Evolutionary conservation across 2,329 filamentous ascomycete genomes (phyloP).

Genomic region (Geosmithia putterillii): DNA sequence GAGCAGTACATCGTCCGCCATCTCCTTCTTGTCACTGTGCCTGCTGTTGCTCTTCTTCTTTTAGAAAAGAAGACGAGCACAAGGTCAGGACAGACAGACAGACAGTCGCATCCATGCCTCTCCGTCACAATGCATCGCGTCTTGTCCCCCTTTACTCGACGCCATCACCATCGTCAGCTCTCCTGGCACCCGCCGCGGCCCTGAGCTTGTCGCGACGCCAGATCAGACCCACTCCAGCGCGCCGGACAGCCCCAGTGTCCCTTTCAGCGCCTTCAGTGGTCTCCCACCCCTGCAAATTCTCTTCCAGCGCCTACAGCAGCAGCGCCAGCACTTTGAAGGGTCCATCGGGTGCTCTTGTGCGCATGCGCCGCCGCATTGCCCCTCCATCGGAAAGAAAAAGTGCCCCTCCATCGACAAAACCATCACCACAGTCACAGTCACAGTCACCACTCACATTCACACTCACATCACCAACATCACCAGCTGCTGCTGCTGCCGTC

Average conservation of each 20-base stretch:
- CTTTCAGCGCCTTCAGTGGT: neutral
- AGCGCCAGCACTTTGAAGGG: slow-evolving; percentile 1
- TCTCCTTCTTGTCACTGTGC: too few species aligned
- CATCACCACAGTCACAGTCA: too few species aligned
- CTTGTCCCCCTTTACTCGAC: neutral
- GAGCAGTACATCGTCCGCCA: too few species aligned
- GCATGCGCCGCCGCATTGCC: slow-evolving; percentile 1
- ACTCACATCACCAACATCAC: slow-evolving; percentile 1
- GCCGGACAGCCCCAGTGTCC: neutral
- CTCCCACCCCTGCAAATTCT: slow-evolving; percentile 2
- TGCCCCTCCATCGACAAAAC: slow-evolving; percentile 5
- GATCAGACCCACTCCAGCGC: neutral
- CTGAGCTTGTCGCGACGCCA: neutral
- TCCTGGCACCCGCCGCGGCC: neutral
- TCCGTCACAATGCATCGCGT: neutral
- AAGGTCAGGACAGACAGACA: too few species aligned
- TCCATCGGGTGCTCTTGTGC: neutral
- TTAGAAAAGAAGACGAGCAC: too few species aligned
- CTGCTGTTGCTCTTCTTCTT: too few species aligned
- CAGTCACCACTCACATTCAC: too few species aligned
- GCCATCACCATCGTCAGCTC: neutral
- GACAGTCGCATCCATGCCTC: neutral
- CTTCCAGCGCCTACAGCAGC: neutral
- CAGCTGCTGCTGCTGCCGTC: neutral
- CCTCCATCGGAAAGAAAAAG: slow-evolving; percentile 2